phyloP scores from a whole-genome alignment of 2,329 filamentous ascomycete genomes.

The Nigrospora sphaerica region DNA sequence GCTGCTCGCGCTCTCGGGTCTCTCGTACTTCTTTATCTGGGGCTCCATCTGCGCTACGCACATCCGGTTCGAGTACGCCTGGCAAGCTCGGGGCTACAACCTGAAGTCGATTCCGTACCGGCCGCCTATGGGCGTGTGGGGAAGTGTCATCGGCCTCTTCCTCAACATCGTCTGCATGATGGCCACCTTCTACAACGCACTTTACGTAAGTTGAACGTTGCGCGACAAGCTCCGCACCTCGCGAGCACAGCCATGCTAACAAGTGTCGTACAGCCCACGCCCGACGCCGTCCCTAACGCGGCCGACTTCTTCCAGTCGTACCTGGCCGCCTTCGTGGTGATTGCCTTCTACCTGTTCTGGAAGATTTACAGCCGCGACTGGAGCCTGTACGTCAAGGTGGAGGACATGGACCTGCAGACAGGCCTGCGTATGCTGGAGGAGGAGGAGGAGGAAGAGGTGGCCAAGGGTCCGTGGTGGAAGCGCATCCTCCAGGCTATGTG shows the following conservation, averaged over 20 bases:
- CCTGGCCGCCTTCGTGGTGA: slow-evolving; percentile 49
- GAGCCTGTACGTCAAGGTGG: slow-evolving; percentile 48
- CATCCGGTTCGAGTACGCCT: slow-evolving; percentile 58
- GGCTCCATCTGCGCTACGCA: slow-evolving; percentile 58
- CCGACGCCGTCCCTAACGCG: slow-evolving; percentile 26
- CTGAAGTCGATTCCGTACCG: slow-evolving; percentile 40
- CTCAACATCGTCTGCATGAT: slow-evolving; percentile 63
- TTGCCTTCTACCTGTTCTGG: slow-evolving; percentile 56
- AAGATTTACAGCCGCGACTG: slow-evolving; percentile 50
- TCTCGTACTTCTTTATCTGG: slow-evolving; percentile 72
- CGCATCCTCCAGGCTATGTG: slow-evolving; percentile 27
- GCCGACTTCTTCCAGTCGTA: slow-evolving; percentile 52
- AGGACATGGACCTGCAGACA: slow-evolving; percentile 55
- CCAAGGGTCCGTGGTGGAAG: slow-evolving; percentile 25
- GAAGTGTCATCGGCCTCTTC: slow-evolving; percentile 61
- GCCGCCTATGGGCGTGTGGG: slow-evolving; percentile 49
- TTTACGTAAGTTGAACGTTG: slow-evolving; percentile 34
- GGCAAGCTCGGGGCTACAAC: slow-evolving; percentile 50
- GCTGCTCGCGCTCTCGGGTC: slow-evolving; percentile 64
- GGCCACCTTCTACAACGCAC: slow-evolving; percentile 64
- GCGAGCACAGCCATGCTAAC: slow-evolving; percentile 5
- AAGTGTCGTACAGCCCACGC: slow-evolving; percentile 19
- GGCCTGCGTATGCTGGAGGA: slow-evolving; percentile 49
- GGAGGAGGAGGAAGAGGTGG: slow-evolving; percentile 28
- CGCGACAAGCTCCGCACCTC: not conserved